Evolutionary conservation across 2,329 filamentous ascomycete species (phyloP).

Genomic region (Lecanicillium sp.): DNA sequence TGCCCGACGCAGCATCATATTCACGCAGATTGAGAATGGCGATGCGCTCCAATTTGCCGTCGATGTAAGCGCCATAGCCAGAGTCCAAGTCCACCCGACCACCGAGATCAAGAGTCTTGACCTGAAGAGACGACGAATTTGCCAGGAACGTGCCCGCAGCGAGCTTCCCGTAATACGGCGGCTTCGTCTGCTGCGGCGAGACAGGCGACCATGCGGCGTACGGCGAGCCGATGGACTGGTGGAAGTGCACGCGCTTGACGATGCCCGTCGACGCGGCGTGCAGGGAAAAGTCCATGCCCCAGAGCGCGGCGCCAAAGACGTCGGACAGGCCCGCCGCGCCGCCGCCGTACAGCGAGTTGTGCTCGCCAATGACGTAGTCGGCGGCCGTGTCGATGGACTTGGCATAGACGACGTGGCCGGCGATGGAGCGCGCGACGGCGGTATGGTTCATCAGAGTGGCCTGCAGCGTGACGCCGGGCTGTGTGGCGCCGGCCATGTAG

Average conservation of each 20-base stretch:
- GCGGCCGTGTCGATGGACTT: slow-evolving; percentile 21
- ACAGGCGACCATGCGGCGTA: slow-evolving; percentile 20
- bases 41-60: slow-evolving; percentile 16
- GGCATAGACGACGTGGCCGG: slow-evolving; percentile 21
- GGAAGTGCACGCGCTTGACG: slow-evolving; percentile 35
- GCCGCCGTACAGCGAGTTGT: slow-evolving; percentile 36
- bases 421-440: slow-evolving; percentile 27
- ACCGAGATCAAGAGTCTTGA: slow-evolving; percentile 13
- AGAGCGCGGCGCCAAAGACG: slow-evolving; percentile 43
- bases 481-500: slow-evolving; percentile 28
- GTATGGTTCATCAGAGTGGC: slow-evolving; percentile 31
- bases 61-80: slow-evolving; percentile 19
- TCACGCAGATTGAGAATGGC: slow-evolving; percentile 19
- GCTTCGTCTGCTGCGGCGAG: slow-evolving; percentile 14
- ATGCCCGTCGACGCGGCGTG: slow-evolving; percentile 29
- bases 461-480: slow-evolving; percentile 32
- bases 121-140: slow-evolving; percentile 13
- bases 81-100: slow-evolving; percentile 16
- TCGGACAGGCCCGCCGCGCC: slow-evolving; percentile 36
- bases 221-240: slow-evolving; percentile 24
- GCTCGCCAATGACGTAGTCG: slow-evolving; percentile 40
- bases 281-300: slow-evolving; percentile 41
- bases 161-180: slow-evolving; percentile 21
- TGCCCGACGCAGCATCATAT: slow-evolving; percentile 12
- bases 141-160: slow-evolving; percentile 19